Evolutionary conservation across 106 monocot genomes (phyloP), one percentile per base, ranked within the genome.

Genomic region (Dendrobium catenatum): DNA sequence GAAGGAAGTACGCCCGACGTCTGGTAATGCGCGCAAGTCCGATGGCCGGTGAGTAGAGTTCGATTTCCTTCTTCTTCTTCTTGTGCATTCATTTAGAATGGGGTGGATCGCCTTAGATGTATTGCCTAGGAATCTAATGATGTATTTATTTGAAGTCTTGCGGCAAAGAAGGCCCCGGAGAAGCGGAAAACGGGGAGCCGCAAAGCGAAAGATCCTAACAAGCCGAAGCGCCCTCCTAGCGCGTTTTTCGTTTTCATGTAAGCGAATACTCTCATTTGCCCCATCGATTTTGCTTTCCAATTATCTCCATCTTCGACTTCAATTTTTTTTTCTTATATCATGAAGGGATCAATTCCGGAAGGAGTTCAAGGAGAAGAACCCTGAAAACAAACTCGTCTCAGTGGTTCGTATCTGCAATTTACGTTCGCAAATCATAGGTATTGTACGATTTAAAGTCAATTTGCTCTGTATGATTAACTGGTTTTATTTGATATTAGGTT

Each of bases 321-420:
- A 9, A 13, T 20, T 8, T 37, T 74, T 74, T 72, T 27, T 73
- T 15, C 13, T 48, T 18, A 42, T 68, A 37, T 19, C 11, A 73
- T 22, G 2, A 10, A 97, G 97, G 97, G 94, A 97, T 76, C 90
- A 88, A 11, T 97, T 97, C 81, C 84, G 97, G 85, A 90, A 89
- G 84, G 66, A 78, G 55, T 96, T 84, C 82, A 87, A 94, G 79
- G 94, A 96, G 82, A 87, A 92, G 84, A 85, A 97, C 79, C 97
- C 97, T 17, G 86, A 85, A 9, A 90, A 90, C 81, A 97, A 92
- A 79, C 80, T 77, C 27, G 94, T 94, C 41, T 83, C 97, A 8
- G 94, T 87, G 49, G 96, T 97, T 84, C 84, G 51, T 51, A 51
- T 51, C 51, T 0, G 17, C 22, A 15, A 55, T 18, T 4, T 33